These are phyloP conservation scores for Cryptosporidium andersoni DNA, from an alignment of 169 alveolate genomes.

Conservation along the genomic window DNA sequence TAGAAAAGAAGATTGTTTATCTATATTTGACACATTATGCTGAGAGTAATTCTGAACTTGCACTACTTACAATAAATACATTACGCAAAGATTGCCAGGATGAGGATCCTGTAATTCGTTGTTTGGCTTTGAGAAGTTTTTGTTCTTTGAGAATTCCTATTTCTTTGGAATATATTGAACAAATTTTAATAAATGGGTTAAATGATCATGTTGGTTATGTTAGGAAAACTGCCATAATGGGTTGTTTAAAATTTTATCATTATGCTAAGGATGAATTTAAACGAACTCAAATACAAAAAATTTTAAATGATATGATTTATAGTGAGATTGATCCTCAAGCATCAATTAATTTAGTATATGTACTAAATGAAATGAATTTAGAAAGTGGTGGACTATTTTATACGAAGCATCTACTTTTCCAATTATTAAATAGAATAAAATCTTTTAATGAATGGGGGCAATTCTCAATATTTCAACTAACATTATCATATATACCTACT, in stretches of 20 bases:
- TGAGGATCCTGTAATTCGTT: slow-evolving; percentile 96
- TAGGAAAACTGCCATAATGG: slow-evolving; percentile 95
- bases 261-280: slow-evolving; percentile 56
- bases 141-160: slow-evolving; percentile 92
- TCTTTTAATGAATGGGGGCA: slow-evolving; percentile 98
- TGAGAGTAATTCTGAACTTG: slow-evolving; percentile 93
- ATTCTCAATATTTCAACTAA: slow-evolving; percentile 84
- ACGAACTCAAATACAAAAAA: slow-evolving; percentile 72
- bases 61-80: slow-evolving; percentile 97
- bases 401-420: slow-evolving; percentile 85
- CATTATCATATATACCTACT: slow-evolving; percentile 2
- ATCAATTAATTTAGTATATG: slow-evolving; percentile 88
- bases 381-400: slow-evolving; percentile 93
- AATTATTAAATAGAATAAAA: slow-evolving; percentile 83
- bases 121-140: slow-evolving; percentile 95
- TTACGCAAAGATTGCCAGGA: slow-evolving; percentile 94
- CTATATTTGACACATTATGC: slow-evolving; percentile 94
- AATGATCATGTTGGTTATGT: slow-evolving; percentile 94
- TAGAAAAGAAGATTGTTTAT: slow-evolving; percentile 98
- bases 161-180: slow-evolving; percentile 87
- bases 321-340: slow-evolving; percentile 89
- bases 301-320: slow-evolving; percentile 75
- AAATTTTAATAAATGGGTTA: slow-evolving; percentile 87
- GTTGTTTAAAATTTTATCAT: slow-evolving; percentile 86
- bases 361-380: slow-evolving; percentile 91